These are phyloP conservation scores for Pterula multifida DNA, from an alignment of 1,284 basidiomycete species.

Conservation along the genomic window DNA sequence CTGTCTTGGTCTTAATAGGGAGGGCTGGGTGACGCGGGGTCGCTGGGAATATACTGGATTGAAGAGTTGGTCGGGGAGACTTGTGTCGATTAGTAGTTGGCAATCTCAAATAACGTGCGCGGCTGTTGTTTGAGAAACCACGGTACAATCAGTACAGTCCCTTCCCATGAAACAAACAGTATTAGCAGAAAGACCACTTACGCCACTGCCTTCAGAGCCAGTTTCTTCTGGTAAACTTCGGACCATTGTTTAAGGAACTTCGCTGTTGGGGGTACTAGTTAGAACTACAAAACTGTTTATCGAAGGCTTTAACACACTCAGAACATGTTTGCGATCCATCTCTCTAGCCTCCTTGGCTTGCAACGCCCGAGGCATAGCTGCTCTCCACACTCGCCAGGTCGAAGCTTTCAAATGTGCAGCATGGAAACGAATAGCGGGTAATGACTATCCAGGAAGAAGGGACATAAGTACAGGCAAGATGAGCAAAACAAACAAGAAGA, in stretches of 20 bases:
- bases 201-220: conserved; percentile 71
- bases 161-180: background rate
- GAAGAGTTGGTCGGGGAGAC: background rate
- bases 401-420: conserved; percentile 45
- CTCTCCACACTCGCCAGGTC: conserved; percentile 54
- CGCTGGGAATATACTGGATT: background rate
- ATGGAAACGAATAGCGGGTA: conserved; percentile 66
- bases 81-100: conserved; percentile 20
- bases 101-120: conserved; percentile 44
- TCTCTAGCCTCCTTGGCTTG: conserved; percentile 56
- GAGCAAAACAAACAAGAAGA: background rate
- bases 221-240: conserved; percentile 52
- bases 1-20: background rate
- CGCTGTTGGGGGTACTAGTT: conserved; percentile 25
- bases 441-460: conserved; percentile 31
- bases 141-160: conserved; percentile 7
- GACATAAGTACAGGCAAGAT: conserved; percentile 5
- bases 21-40: background rate
- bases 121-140: conserved; percentile 20
- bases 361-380: conserved; percentile 55
- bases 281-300: conserved; percentile 2
- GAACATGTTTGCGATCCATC: conserved; percentile 35
- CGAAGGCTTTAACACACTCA: conserved; percentile 35
- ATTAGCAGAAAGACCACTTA: conserved; percentile 29
- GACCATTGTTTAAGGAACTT: conserved; percentile 52